Percentiles rank a stretch among this genome's conserved stretches.
Conservation (phyloP, 306 rosid genomes). For the Trichosanthes truncata region DNA sequence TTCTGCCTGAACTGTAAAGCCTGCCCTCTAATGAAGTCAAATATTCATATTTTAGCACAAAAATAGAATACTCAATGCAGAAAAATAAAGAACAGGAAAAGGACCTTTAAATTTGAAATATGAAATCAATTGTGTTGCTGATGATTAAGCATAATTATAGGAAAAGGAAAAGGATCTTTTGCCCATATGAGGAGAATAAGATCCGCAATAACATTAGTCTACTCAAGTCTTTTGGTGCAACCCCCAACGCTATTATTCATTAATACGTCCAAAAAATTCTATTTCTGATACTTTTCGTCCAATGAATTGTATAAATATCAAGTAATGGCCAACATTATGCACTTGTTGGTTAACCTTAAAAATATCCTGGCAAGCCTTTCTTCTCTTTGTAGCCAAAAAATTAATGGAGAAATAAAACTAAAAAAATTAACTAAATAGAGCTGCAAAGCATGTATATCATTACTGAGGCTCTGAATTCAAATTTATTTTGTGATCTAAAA, state of each 20-base stretch:
- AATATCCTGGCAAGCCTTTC: neutral
- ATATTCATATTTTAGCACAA: neutral
- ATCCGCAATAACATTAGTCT: neutral
- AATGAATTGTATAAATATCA: neutral
- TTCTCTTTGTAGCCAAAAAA: neutral
- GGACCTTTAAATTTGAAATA: neutral
- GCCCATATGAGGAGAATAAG: neutral
- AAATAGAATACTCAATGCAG: neutral
- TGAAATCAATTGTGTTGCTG: neutral
- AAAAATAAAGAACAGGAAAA: neutral
- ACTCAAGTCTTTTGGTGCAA: neutral
- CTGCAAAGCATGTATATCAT: neutral
- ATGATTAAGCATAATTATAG: neutral
- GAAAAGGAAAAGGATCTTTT: neutral
- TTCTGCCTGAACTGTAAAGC: slow-evolving; percentile 83
- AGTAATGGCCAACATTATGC: neutral
- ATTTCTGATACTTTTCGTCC: neutral
- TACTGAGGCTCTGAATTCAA: neutral
- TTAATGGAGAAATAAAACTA: neutral
- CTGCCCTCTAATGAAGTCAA: slow-evolving; percentile 59
- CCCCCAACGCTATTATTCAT: neutral
- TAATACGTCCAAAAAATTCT: neutral
- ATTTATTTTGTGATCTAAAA: neutral
- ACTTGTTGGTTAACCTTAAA: neutral
- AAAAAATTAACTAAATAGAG: neutral